Conservation (phyloP, 768 basidiomycete genomes). For the Leccinum truebloodii region DNA sequence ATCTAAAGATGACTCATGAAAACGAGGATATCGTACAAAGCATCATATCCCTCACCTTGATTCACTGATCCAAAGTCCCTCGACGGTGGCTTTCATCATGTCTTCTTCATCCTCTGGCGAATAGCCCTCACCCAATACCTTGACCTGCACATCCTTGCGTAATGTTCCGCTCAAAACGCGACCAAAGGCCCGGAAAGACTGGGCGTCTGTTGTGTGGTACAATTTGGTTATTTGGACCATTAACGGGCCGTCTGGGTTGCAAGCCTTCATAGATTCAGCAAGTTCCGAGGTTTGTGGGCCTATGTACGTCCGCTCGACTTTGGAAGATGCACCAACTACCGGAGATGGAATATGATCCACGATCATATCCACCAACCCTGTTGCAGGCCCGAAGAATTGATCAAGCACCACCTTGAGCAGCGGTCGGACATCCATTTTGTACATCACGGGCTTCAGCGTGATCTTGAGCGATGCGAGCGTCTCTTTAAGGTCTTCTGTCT, state of each 20-base stretch:
- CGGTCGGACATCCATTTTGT: constrained; percentile 98
- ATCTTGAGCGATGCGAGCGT: constrained; percentile 82
- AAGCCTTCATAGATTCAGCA: constrained; percentile 77
- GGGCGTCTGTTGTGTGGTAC: constrained; percentile 95
- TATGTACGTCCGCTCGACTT: constrained; percentile 84
- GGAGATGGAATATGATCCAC: constrained; percentile 90
- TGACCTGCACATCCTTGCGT: constrained; percentile 77
- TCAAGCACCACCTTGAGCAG: constrained; percentile 90
- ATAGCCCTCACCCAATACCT: constrained; percentile 97
- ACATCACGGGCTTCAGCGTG: constrained; percentile 87
- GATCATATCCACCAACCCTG: constrained; percentile 91
- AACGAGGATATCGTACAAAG: neutral
- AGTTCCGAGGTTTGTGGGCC: constrained; percentile 85
- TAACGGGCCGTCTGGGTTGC: constrained; percentile 81
- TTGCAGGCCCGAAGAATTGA: constrained; percentile 93
- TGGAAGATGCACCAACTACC: constrained; percentile 52
- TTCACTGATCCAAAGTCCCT: constrained; percentile 90
- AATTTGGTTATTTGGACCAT: constrained; percentile 94
- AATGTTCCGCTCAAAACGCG: constrained; percentile 92
- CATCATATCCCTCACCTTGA: constrained; percentile 58
- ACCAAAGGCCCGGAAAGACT: constrained; percentile 95
- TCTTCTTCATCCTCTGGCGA: constrained; percentile 99
- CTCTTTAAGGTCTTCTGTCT: constrained; percentile 80
- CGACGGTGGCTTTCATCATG: constrained; percentile 83
- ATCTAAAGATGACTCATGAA: constrained; percentile 48